Base-by-base conservation (phyloP, 116 monocot genomes). In the Iris pallida region DNA sequence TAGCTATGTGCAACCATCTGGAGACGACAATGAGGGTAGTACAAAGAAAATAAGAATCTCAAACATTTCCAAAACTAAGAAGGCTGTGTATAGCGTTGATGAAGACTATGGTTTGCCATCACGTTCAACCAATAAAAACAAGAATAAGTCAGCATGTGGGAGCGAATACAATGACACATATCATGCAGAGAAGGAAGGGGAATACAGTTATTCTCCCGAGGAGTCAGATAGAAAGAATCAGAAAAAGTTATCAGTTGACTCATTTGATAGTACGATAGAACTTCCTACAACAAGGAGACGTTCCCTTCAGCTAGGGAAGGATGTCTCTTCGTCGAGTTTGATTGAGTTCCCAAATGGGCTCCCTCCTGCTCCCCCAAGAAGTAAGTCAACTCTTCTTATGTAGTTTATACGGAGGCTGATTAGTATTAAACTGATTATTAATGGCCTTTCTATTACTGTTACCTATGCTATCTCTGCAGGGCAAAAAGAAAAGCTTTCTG, bases 261-360 rank as follows among this genome's bases (percentile, higher is more conserved):
- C 63, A 19, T 72, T 78, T 16, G 60, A 73, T 42, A 20, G 65
- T 10, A 45, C n/a, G 42, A 81, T 75, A 58, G 86, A 92, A 58
- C 71, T 79, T 76, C 92, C 92, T 53, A 96, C 92, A 46, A 89
- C 86, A 19, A 85, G 97, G 57, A 91, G 84, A 44, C 81, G 91
- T 18, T 88, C 95, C 30, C 85, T 88, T 64, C 92, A 82, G 47
- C 79, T 83, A 40, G 79, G 82, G 30, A 86, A 73, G 75, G 82
- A 74, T 63, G 77, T 68, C 17, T 61, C 5, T 64, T 76, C 77
- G 10, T 68, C 65, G 18, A 81, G 80, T 70, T 66, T 76, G 61
- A 72, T 93, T 48, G 98, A 98, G 79, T 98, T 93, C 46, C 93
- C 98, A 44, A 71, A 93, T 84, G 98, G 98, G 7, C 43, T 98